phyloP scores from a whole-genome alignment of 208 protist species.

The Blastocrithidia nonstop region DNA sequence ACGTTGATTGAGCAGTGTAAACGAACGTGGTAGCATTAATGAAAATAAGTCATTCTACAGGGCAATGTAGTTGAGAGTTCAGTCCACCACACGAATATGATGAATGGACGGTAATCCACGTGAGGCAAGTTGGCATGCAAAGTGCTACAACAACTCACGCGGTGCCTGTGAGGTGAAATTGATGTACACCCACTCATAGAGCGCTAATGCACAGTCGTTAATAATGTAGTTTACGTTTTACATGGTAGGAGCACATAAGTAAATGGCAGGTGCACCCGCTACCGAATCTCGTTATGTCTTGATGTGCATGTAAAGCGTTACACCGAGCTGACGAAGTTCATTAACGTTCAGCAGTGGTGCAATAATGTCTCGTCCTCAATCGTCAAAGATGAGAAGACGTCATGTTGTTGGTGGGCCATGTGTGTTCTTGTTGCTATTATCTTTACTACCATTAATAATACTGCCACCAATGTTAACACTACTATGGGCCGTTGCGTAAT shows the following conservation, averaged over 20 bases:
- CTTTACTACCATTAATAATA: too few species aligned
- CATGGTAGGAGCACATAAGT: slow-evolving; percentile 78
- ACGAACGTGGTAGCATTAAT: slow-evolving; percentile 62
- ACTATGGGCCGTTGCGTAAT: too few species aligned
- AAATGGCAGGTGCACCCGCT: slow-evolving; percentile 77
- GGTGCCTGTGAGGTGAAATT: slow-evolving; percentile 77
- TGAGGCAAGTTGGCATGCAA: slow-evolving; percentile 41
- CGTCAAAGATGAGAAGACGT: slow-evolving; percentile 83
- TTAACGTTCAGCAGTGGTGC: slow-evolving; percentile 77
- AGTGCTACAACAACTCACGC: slow-evolving; percentile 39
- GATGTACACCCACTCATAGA: slow-evolving; percentile 83
- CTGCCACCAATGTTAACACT: background rate
- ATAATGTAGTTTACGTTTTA: slow-evolving; percentile 70
- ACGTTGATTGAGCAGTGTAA: slow-evolving; percentile 49
- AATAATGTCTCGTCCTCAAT: slow-evolving; percentile 75
- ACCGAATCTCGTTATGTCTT: slow-evolving; percentile 64
- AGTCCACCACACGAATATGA: slow-evolving; percentile 75
- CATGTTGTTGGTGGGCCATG: slow-evolving; percentile 17
- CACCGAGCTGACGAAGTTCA: slow-evolving; percentile 71
- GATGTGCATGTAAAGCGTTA: slow-evolving; percentile 84
- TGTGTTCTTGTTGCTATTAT: slow-evolving; percentile 3
- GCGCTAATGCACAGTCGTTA: slow-evolving; percentile 39
- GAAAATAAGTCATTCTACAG: slow-evolving; percentile 76
- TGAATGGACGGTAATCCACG: slow-evolving; percentile 37
- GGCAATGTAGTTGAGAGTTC: slow-evolving; percentile 73